phyloP scores from a whole-genome alignment of 192 early-diverging fungal species.

The Umbelopsis isabellina region DNA sequence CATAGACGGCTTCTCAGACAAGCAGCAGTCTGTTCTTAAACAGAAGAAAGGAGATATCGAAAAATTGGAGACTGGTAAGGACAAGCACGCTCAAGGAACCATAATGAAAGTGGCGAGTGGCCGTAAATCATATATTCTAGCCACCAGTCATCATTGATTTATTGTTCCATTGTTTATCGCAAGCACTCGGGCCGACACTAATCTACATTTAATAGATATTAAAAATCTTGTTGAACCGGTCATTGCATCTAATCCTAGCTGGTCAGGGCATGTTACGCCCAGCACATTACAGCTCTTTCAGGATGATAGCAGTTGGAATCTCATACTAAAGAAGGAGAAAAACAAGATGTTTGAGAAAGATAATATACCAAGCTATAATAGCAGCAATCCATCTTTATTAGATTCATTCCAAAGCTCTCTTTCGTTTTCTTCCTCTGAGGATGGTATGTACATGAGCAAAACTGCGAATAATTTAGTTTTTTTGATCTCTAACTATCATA shows the following conservation, averaged over 20 bases:
- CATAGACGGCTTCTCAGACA: conserved; percentile 39
- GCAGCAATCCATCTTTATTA: conserved; percentile 31
- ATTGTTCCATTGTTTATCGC: conserved; percentile 4
- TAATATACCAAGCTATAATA: conserved; percentile 37
- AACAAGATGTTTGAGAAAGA: conserved; percentile 26
- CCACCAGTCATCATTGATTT: background rate
- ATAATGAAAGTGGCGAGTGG: background rate
- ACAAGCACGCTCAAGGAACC: background rate
- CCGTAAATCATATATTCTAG: background rate
- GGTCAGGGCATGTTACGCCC: conserved; percentile 50
- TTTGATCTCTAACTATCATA: background rate
- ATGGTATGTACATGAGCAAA: conserved; percentile 18
- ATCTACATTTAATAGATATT: conserved; percentile 20
- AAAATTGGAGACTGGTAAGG: conserved; percentile 34
- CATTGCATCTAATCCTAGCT: conserved; percentile 19
- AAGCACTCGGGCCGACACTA: background rate
- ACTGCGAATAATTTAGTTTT: background rate
- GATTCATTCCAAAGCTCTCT: conserved; percentile 38
- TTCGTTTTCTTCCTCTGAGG: conserved; percentile 22
- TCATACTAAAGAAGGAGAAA: conserved; percentile 31
- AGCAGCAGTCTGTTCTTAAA: conserved; percentile 38
- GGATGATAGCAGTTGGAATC: conserved; percentile 52
- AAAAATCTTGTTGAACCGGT: conserved; percentile 31
- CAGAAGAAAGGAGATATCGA: conserved; percentile 38
- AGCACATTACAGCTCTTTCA: conserved; percentile 50